Base-by-base conservation (phyloP, 805 yeast genomes). In the Hermanozyma aechmeae region DNA sequence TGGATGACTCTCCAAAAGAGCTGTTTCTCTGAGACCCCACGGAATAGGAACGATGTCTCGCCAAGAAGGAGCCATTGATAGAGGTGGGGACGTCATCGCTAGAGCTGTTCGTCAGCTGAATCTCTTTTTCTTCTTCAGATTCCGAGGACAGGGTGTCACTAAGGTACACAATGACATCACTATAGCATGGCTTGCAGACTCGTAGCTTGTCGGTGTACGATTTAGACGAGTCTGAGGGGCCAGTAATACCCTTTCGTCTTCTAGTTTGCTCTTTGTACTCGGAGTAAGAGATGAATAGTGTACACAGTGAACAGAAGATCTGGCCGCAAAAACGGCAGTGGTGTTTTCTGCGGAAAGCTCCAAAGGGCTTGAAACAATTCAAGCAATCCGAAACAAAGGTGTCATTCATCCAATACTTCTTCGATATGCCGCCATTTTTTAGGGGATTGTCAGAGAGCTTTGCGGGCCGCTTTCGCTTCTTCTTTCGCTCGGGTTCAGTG, bases 251-350 rank as follows among this genome's bases (percentile, higher is more conserved):
- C 9, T 13, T n/a, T n/a, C 22, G 9, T n/a, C 27, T 27, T 23
- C 40, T 51, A 24, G 64, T 32, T 32, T 60, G 61, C 29, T 57
- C 62, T 29, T 58, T 59, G 35, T 62, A 65, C 34, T 61, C 63
- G 21, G 27, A 92, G 84, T 35, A 80, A 46, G 44, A 84, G 58
- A 44, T 60, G 42, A 85, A 70, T 3, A 71, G 57, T 0, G 96
- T 84, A 52, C 98, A 89, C 7, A 69, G 65, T 25, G 80, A 68
- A 53, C 98, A 89, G 48, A 87, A 89, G 27, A 89, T 87, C 51
- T 87, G 95, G 2, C 98, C 98, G 56, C 98, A 89, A 20, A 89
- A 76, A 30, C 98, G 62, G 48, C 98, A 89, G 53, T 89, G 98
- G 50, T 89, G 98, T 40, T 83, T 81, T 41, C 98, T 65, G 50